Conservation (phyloP, 495 filamentous ascomycete genomes). For the Apodospora peruviana region DNA sequence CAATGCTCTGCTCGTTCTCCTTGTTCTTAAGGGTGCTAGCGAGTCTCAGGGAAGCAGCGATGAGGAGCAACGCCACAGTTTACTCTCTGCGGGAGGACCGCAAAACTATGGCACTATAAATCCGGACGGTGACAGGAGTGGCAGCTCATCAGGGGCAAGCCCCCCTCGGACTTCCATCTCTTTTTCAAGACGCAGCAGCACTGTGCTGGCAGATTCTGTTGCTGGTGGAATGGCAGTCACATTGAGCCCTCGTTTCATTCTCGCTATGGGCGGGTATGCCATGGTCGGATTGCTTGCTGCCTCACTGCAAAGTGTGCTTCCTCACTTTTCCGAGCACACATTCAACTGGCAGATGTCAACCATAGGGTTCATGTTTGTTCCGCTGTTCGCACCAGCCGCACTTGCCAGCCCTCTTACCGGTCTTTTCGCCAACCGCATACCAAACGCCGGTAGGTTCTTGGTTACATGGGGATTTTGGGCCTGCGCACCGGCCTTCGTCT, state of each 20-base stretch:
- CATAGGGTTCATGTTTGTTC: conserved; percentile 16
- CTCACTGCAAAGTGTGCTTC: conserved; percentile 20
- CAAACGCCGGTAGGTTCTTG: conserved; percentile 16
- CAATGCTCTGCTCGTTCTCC: conserved; percentile 8
- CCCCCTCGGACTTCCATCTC: too few species aligned
- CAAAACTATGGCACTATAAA: conserved; percentile 18
- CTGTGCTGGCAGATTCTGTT: not conserved
- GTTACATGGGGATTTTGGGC: conserved; percentile 17
- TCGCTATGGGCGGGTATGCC: conserved; percentile 21
- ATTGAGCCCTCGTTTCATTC: conserved; percentile 11
- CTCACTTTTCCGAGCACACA: conserved; percentile 13
- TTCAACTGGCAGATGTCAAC: conserved; percentile 16
- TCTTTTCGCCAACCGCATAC: conserved; percentile 5
- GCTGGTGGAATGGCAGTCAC: not conserved
- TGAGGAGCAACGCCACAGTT: not conserved
- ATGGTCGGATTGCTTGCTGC: conserved; percentile 17
- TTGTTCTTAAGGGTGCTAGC: conserved; percentile 3
- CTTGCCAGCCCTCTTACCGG: conserved; percentile 16
- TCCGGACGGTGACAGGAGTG: not conserved
- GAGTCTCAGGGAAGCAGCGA: too few species aligned
- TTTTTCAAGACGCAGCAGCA: not conserved
- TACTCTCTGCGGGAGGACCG: not conserved
- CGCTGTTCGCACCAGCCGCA: conserved; percentile 18
- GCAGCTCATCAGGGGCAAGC: too few species aligned
- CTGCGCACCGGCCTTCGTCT: conserved; percentile 14